Percentiles rank a stretch among this genome's conserved stretches.
These are phyloP conservation scores for Coemansia sp. DNA, from an alignment of 192 early-diverging fungal species.

Conservation along the genomic window DNA sequence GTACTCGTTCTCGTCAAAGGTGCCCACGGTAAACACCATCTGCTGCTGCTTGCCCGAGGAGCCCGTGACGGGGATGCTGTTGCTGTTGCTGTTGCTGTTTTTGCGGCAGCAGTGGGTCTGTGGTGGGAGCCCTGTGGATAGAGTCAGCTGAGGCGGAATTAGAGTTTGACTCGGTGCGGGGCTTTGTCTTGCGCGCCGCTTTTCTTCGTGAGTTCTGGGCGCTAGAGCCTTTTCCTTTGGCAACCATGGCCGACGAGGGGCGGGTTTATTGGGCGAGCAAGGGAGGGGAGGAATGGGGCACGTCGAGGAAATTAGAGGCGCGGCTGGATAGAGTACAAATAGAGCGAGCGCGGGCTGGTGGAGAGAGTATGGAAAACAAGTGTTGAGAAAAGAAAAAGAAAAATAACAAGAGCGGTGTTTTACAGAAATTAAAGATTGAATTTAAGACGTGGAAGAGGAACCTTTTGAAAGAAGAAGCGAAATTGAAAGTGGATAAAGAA, in stretches of 20 bases:
- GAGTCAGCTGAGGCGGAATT: not conserved
- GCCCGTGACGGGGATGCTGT: conserved; percentile 3
- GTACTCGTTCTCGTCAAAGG: conserved; percentile 39
- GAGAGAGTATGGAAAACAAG: not conserved
- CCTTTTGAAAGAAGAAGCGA: not conserved
- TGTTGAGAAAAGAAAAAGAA: not conserved
- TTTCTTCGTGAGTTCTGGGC: conserved; percentile 11
- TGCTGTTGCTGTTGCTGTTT: too few species aligned
- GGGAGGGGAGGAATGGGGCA: not conserved
- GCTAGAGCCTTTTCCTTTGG: conserved; percentile 15
- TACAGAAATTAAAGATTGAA: not conserved
- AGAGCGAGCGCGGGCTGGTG: too few species aligned
- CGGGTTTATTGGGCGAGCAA: not conserved
- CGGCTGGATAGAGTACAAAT: not conserved
- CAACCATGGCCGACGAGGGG: too few species aligned
- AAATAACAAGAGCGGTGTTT: not conserved
- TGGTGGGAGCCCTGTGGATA: too few species aligned
- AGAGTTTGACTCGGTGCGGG: not conserved
- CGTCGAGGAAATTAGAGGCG: not conserved
- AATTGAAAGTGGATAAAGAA: not conserved
- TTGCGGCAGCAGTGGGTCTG: too few species aligned
- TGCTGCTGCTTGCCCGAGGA: conserved; percentile 33
- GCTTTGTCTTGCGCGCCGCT: conserved; percentile 9
- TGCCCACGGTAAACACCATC: conserved; percentile 48
- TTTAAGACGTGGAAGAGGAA: not conserved